Evolutionary conservation across 352 stramenopile species (phyloP).

Genomic region (Phytophthora pluvialis): DNA sequence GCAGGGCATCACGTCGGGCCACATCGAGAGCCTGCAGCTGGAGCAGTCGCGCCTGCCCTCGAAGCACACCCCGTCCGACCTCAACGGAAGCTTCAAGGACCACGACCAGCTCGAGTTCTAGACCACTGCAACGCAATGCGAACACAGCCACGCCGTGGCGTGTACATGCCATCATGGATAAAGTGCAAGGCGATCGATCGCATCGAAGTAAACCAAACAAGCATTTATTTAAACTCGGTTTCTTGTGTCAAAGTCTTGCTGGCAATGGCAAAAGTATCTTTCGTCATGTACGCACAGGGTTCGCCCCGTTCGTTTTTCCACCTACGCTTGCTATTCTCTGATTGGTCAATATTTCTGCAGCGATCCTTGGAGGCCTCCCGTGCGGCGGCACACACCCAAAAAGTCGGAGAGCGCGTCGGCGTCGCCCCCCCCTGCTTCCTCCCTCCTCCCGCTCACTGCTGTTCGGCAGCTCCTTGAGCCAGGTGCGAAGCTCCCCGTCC

Average conservation of each 20-base stretch:
- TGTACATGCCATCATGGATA: constrained; percentile 1
- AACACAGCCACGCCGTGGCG: not conserved
- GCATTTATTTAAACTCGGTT: constrained; percentile 3
- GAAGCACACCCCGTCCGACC: constrained; percentile 27
- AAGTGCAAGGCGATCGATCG: constrained; percentile 3
- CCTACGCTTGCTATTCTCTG: not conserved
- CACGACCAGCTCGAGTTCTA: constrained; percentile 39
- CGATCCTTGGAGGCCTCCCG: constrained; percentile 23
- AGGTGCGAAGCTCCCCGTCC: constrained; percentile 1
- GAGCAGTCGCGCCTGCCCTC: constrained; percentile 48
- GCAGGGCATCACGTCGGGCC: constrained; percentile 82
- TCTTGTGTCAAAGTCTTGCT: no score
- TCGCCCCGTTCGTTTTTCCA: not conserved
- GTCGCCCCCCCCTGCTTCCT: constrained; percentile 3
- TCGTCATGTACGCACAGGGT: no score
- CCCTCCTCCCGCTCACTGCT: constrained; percentile 3
- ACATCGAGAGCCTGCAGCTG: constrained; percentile 79
- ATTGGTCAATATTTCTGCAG: constrained; percentile 31
- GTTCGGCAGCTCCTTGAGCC: not conserved
- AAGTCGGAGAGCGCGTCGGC: constrained; percentile 18
- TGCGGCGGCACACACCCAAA: constrained; percentile 27
- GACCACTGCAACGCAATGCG: not conserved
- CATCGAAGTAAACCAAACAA: constrained; percentile 1
- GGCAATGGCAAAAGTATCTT: no score
- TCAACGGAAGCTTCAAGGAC: constrained; percentile 42